A percentile compares a stretch with the other conserved stretches of the same genome.
Evolutionary conservation across 2,329 filamentous ascomycete genomes (phyloP).

Genomic region (Pestalotiopsis sp.): DNA sequence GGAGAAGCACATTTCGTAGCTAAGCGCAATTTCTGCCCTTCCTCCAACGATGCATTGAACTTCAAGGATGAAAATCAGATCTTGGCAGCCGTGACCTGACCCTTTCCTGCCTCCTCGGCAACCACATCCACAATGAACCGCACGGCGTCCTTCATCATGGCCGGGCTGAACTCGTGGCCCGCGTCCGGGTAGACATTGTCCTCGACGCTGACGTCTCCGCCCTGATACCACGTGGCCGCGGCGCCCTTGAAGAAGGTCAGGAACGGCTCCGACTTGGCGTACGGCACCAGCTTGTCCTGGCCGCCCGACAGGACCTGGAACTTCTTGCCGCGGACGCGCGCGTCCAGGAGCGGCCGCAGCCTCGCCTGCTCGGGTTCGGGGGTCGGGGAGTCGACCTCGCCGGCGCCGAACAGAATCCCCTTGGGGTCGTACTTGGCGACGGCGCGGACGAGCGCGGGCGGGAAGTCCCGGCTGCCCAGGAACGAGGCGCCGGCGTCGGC

Average conservation of each 20-base stretch:
- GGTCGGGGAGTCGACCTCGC: constrained; percentile 33
- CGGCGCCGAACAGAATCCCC: constrained; percentile 67
- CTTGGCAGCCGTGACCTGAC: constrained; percentile 25
- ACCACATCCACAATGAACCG: constrained; percentile 61
- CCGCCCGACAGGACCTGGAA: constrained; percentile 68
- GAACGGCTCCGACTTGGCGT: constrained; percentile 62
- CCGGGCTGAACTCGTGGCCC: constrained; percentile 69
- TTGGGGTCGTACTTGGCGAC: constrained; percentile 75
- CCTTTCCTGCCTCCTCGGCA: constrained; percentile 28
- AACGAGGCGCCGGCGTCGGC: constrained; percentile 64
- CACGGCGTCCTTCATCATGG: constrained; percentile 70
- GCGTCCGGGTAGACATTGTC: constrained; percentile 70
- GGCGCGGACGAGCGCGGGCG: constrained; percentile 64
- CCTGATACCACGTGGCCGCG: constrained; percentile 52
- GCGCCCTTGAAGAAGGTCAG: constrained; percentile 63
- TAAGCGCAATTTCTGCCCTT: background rate
- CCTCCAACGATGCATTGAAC: background rate
- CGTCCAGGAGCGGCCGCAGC: constrained; percentile 48
- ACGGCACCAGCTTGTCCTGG: constrained; percentile 74
- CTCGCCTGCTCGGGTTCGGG: constrained; percentile 43
- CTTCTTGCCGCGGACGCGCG: constrained; percentile 61
- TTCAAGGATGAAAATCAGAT: constrained; percentile 21
- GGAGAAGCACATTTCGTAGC: background rate
- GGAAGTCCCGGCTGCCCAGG: constrained; percentile 79
- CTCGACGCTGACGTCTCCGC: constrained; percentile 59